Base-by-base conservation (phyloP, 441 rosid species). In the Geranium incanum region DNA sequence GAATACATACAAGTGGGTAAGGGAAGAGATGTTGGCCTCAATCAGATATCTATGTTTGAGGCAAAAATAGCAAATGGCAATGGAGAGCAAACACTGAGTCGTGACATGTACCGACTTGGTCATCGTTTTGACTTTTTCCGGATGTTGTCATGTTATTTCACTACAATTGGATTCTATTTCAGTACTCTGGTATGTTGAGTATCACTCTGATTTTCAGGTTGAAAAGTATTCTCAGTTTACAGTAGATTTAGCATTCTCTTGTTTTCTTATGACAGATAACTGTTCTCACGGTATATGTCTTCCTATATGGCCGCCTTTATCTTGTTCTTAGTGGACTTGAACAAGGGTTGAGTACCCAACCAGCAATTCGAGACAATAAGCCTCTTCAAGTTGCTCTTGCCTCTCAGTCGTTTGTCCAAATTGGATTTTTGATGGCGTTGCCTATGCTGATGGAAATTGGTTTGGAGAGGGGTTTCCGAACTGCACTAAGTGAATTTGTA, bases 361-460 rank as follows among this genome's bases (percentile, higher is more conserved):
- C 84, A 23, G 98, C 85, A 73, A 81, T 95, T 80, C 84, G 97
- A 81, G 91, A 93, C 84, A 95, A 95, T 73, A 86, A 89, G 75
- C 89, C 99, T 75, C 90, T 95, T 75, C 97, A 95, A 81, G 89
- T 93, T 78, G 98, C 99, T 80, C 99, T 95, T 75, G 99, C 97
- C 64, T 95, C 99, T 68, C 99, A 91, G 69, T 89, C 99, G n/a
- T 86, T 96, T 82, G 98, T 96, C 68, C 99, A 96, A 83, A 90
- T 96, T 76, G 99, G 98, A 68, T 78, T 89, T 83, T 79, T 96
- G 71, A 93, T 91, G 98, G 98, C 98, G 50, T 83, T 96, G 72
- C 99, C 98, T 74, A 96, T 96, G 99, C 82, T 96, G 79, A 93
- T 96, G 99, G 99, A 95, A 81, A 95, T 95, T 68, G 99, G 99